phyloP scores from a whole-genome alignment of 2,329 filamentous ascomycete species.

The Penicillium sp. region DNA sequence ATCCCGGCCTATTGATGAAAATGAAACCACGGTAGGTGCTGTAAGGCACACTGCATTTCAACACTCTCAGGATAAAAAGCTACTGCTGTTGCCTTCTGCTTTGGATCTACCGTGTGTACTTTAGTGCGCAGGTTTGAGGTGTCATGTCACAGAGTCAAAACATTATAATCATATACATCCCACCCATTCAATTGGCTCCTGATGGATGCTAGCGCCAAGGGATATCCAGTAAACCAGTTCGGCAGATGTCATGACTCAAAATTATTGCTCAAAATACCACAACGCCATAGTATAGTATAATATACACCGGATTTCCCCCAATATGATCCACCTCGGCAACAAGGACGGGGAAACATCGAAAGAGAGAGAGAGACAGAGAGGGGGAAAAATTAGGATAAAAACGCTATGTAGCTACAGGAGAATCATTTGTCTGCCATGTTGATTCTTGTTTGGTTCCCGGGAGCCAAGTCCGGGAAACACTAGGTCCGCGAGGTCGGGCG shows the following conservation, averaged over 20 bases:
- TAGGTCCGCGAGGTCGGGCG: slow-evolving; percentile 40
- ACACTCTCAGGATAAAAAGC: background rate
- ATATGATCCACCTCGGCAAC: background rate
- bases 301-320: slow-evolving; percentile 8
- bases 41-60: background rate
- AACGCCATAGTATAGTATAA: slow-evolving; percentile 21
- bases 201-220: slow-evolving; percentile 1
- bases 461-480: slow-evolving; percentile 58
- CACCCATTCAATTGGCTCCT: background rate
- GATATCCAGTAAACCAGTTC: background rate
- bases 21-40: background rate
- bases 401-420: slow-evolving; percentile 24
- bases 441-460: slow-evolving; percentile 82
- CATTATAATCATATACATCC: slow-evolving; percentile 11
- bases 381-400: background rate
- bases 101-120: background rate
- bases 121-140: background rate
- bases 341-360: background rate
- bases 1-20: too few relatives aligned
- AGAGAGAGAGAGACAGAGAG: slow-evolving; percentile 1
- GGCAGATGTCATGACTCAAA: background rate
- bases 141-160: background rate
- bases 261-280: background rate
- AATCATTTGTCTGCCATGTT: slow-evolving; percentile 66
- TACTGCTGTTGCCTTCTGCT: background rate